A percentile compares a stretch with the other conserved stretches of the same genome.
phyloP scores from a whole-genome alignment of 2,329 filamentous ascomycete species.

The Beauveria rudraprayagi region DNA sequence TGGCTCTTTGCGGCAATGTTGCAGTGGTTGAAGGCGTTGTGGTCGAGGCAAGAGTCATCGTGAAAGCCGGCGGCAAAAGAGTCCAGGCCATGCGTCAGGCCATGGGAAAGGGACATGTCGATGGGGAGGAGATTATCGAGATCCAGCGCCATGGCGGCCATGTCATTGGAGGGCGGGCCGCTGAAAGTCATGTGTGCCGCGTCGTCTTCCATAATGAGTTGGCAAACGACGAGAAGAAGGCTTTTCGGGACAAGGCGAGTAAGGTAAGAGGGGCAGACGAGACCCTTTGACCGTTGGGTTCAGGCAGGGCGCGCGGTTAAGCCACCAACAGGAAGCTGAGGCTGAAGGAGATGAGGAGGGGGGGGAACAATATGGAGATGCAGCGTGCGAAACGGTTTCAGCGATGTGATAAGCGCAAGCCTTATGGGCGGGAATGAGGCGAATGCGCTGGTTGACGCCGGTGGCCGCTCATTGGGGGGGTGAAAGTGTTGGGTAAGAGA shows the following conservation, averaged over 20 bases:
- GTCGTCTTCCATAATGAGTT: constrained; percentile 21
- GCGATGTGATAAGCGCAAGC: background rate
- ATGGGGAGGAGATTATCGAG: constrained; percentile 21
- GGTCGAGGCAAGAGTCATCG: constrained; percentile 26
- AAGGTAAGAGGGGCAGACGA: background rate
- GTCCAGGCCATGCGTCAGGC: constrained; percentile 21
- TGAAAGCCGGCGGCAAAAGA: constrained; percentile 22
- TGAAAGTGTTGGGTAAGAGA: background rate
- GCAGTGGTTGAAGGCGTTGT: constrained; percentile 13
- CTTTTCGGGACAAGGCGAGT: constrained; percentile 1
- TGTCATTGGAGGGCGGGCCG: constrained; percentile 21
- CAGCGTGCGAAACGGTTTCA: background rate
- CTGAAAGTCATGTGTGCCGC: constrained; percentile 17
- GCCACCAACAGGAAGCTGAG: background rate
- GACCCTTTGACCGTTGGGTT: background rate
- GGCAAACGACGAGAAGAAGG: background rate
- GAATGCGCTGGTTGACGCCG: background rate
- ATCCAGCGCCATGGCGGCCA: constrained; percentile 18
- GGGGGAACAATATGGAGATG: background rate
- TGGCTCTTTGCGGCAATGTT: constrained; percentile 14
- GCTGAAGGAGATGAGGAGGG: background rate
- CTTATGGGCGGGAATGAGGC: background rate
- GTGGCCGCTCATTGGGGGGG: background rate
- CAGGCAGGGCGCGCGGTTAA: background rate
- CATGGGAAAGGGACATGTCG: constrained; percentile 19